These are phyloP conservation scores for Penicillium maclennaniae DNA, from an alignment of 495 filamentous ascomycete species.

Conservation along the genomic window DNA sequence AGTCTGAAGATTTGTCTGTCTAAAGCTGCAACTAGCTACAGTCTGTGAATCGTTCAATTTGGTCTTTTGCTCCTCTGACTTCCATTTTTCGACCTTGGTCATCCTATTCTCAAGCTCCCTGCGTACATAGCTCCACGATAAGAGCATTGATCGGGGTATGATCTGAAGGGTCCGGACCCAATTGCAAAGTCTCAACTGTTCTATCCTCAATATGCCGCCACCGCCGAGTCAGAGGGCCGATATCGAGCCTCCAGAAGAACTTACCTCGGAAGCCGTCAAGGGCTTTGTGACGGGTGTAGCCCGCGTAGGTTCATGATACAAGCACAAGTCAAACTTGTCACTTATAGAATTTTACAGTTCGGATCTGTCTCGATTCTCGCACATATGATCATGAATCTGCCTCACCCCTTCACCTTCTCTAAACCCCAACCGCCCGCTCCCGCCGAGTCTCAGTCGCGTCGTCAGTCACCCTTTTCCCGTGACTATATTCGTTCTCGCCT, in stretches of 20 bases:
- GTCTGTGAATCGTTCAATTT: neutral
- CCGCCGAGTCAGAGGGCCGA: slow-evolving; percentile 34
- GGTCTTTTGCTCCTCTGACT: neutral
- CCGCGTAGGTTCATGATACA: slow-evolving; percentile 32
- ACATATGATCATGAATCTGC: slow-evolving; percentile 46
- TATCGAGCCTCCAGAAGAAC: slow-evolving; percentile 40
- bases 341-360: slow-evolving; percentile 28
- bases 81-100: neutral
- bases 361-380: slow-evolving; percentile 47
- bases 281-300: slow-evolving; percentile 45
- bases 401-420: slow-evolving; percentile 45
- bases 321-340: neutral
- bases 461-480: slow-evolving; percentile 35
- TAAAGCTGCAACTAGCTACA: neutral
- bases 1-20: slow-evolving; percentile 15
- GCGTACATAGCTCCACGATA: neutral
- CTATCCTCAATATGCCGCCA: slow-evolving; percentile 30
- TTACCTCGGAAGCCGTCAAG: slow-evolving; percentile 38
- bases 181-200: slow-evolving; percentile 1
- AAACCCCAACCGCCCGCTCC: slow-evolving; percentile 16
- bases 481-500: slow-evolving; percentile 35
- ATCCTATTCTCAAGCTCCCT: neutral
- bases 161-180: neutral
- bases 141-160: neutral
- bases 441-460: slow-evolving; percentile 17